Percentiles rank a stretch among this genome's conserved stretches.
Evolutionary conservation across 2,329 filamentous ascomycete species (phyloP).

Genomic region (Ascochyta rabiei): DNA sequence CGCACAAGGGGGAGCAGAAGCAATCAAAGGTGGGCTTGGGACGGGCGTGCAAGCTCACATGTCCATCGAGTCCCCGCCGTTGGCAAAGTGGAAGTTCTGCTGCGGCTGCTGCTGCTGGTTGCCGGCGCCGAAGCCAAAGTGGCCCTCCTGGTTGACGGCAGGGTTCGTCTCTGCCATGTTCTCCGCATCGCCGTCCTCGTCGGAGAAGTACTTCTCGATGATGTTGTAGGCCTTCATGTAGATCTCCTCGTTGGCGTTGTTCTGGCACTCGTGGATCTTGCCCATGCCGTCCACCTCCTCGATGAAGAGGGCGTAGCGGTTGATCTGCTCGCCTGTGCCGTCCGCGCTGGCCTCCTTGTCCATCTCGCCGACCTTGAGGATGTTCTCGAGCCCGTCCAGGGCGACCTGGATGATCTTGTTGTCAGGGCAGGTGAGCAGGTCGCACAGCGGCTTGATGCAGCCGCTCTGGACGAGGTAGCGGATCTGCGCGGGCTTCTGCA

Average conservation of each 20-base stretch:
- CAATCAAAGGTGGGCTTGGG: conserved; percentile 4
- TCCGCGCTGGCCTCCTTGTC: conserved; percentile 87
- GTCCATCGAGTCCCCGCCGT: conserved; percentile 74
- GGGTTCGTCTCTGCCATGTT: conserved; percentile 78
- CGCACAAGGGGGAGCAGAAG: conserved; percentile 8
- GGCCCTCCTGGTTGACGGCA: conserved; percentile 72
- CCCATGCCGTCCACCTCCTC: conserved; percentile 99
- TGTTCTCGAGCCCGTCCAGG: conserved; percentile 97
- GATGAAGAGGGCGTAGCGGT: conserved; percentile 96
- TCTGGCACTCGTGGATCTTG: conserved; percentile 99
- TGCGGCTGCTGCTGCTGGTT: conserved; percentile 63
- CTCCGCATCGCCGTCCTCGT: conserved; percentile 86
- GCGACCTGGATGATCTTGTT: conserved; percentile 99
- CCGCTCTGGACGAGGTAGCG: conserved; percentile 91
- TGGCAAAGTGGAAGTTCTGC: conserved; percentile 93
- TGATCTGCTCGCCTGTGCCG: conserved; percentile 70
- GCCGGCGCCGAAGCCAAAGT: conserved; percentile 78
- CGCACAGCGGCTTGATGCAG: conserved; percentile 96
- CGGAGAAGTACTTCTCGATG: conserved; percentile 99
- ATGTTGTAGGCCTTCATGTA: conserved; percentile 99
- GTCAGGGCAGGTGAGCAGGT: conserved; percentile 92
- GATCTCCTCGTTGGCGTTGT: conserved; percentile 99
- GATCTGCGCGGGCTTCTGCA: conserved; percentile 99
- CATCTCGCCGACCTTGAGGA: conserved; percentile 98
- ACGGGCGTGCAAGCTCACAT: conserved; percentile 59